A percentile compares a stretch with the other conserved stretches of the same genome.
phyloP scores from a whole-genome alignment of 164 flowering plant genomes.

The Buxus sempervirens region DNA sequence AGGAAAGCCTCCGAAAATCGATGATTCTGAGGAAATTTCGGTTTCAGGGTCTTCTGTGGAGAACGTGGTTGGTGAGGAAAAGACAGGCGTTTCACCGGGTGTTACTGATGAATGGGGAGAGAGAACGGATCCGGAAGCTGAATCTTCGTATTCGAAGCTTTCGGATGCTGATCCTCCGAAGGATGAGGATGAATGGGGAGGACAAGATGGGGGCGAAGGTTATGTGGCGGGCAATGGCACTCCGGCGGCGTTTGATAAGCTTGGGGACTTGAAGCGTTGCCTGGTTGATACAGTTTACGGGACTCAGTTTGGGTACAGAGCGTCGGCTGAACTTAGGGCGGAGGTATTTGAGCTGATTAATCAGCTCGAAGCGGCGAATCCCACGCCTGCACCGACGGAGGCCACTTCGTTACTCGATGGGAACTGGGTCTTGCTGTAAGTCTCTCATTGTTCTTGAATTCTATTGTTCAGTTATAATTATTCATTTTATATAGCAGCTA shows the following conservation, averaged over 20 bases:
- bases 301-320: constrained; percentile 67
- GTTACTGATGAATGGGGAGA: constrained; percentile 81
- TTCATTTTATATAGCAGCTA: background rate
- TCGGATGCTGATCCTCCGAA: constrained; percentile 59
- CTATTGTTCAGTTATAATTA: too few species aligned
- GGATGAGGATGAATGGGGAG: constrained; percentile 85
- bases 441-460: constrained; percentile 5
- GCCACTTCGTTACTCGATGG: constrained; percentile 66
- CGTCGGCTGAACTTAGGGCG: constrained; percentile 66
- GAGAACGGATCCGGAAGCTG: constrained; percentile 44
- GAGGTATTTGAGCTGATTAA: constrained; percentile 79
- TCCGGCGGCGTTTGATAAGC: constrained; percentile 20
- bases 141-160: constrained; percentile 25
- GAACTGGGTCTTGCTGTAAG: constrained; percentile 89
- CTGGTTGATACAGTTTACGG: constrained; percentile 84
- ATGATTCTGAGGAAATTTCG: background rate
- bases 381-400: constrained; percentile 66
- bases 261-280: constrained; percentile 63
- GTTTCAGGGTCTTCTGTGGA: background rate
- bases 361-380: constrained; percentile 80
- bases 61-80: constrained; percentile 5
- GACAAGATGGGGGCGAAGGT: constrained; percentile 6
- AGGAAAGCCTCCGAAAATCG: background rate
- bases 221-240: constrained; percentile 24
- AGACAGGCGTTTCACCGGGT: background rate